These are phyloP conservation scores for Dryadomyces quercus-mongolicae DNA, from an alignment of 2,329 filamentous ascomycete genomes.

Conservation along the genomic window DNA sequence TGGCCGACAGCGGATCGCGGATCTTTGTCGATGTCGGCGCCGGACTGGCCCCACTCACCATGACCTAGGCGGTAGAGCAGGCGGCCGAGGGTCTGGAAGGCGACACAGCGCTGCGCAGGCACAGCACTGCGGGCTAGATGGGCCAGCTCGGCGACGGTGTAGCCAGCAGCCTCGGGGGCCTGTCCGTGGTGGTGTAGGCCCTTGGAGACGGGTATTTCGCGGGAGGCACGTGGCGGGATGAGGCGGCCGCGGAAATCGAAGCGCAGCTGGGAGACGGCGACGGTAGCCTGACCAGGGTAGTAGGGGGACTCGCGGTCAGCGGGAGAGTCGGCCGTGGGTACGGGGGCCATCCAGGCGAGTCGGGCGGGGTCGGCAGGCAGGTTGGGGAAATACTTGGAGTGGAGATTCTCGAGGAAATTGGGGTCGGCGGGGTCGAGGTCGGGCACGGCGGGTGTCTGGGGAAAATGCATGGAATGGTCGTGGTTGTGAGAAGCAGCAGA, in stretches of 20 bases:
- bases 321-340: constrained; percentile 50
- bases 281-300: constrained; percentile 59
- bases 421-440: constrained; percentile 76
- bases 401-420: constrained; percentile 72
- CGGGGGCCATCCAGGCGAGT: constrained; percentile 78
- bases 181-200: constrained; percentile 91
- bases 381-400: constrained; percentile 86
- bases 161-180: constrained; percentile 86
- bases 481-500: constrained; percentile 12
- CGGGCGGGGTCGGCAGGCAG: constrained; percentile 75
- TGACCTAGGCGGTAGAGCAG: constrained; percentile 72
- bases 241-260: constrained; percentile 81
- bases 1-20: constrained; percentile 42
- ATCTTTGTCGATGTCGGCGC: constrained; percentile 16
- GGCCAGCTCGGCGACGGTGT: constrained; percentile 80
- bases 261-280: constrained; percentile 67
- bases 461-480: constrained; percentile 44
- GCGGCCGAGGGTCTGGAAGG: constrained; percentile 81
- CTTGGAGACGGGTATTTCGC: constrained; percentile 60
- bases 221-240: constrained; percentile 62
- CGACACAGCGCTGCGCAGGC: constrained; percentile 77
- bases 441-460: constrained; percentile 38
- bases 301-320: constrained; percentile 66
- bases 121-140: constrained; percentile 70
- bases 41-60: constrained; percentile 53